Conservation (phyloP, 2,329 filamentous ascomycete genomes). For the Alternaria solani region DNA sequence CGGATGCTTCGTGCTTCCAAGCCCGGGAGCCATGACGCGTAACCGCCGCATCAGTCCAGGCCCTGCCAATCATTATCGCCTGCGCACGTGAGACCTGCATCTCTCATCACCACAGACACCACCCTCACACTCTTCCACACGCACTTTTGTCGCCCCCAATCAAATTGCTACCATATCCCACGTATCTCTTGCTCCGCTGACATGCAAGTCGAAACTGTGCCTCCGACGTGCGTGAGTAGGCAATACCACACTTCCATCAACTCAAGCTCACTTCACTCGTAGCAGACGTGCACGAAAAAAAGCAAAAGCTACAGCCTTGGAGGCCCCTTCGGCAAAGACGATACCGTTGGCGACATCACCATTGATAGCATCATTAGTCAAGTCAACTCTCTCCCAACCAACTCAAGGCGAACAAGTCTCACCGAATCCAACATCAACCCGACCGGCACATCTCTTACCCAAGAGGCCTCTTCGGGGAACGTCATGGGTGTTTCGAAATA, state of each 20-base stretch:
- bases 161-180: not conserved
- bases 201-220: not conserved
- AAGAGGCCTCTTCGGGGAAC: conserved; percentile 12
- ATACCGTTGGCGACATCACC: not conserved
- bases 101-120: not conserved
- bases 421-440: not conserved
- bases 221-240: not conserved
- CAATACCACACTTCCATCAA: not conserved
- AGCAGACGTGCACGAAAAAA: not conserved
- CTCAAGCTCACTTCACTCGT: not conserved
- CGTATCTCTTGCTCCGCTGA: not conserved
- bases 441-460: not conserved
- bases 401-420: not conserved
- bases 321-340: not conserved
- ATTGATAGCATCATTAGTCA: not conserved
- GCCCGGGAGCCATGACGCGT: conserved; percentile 23
- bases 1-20: conserved; percentile 11
- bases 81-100: conserved; percentile 18
- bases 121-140: not conserved
- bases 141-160: not conserved
- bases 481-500: conserved; percentile 25
- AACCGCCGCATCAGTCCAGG: conserved; percentile 4
- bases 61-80: conserved; percentile 18
- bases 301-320: not conserved
- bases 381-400: not conserved